Percentiles rank a stretch among this genome's conserved stretches.
phyloP scores from a whole-genome alignment of 2,329 filamentous ascomycete genomes.

The Stemphylium vesicarium region DNA sequence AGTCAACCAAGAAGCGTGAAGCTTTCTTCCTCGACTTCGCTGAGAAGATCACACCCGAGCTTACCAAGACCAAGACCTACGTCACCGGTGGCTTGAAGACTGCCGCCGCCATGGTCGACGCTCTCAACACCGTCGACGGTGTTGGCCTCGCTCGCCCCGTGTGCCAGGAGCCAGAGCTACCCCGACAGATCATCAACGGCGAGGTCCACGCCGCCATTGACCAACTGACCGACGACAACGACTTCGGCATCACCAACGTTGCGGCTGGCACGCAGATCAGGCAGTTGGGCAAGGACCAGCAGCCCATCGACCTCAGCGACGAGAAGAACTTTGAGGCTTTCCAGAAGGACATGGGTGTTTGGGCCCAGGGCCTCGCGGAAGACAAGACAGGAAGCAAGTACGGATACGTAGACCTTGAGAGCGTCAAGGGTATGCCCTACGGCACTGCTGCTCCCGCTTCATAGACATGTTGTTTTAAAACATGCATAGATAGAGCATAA shows the following conservation, averaged over 20 bases:
- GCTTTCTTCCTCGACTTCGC: conserved; percentile 68
- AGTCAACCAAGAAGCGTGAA: conserved; percentile 63
- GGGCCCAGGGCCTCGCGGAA: conserved; percentile 50
- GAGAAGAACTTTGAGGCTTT: conserved; percentile 58
- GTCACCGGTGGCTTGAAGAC: conserved; percentile 66
- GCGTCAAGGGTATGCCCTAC: conserved; percentile 48
- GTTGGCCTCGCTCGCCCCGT: conserved; percentile 64
- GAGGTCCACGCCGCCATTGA: conserved; percentile 55
- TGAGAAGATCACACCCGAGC: conserved; percentile 58
- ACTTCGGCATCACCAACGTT: conserved; percentile 59
- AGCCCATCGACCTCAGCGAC: conserved; percentile 60
- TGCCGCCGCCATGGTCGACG: conserved; percentile 63
- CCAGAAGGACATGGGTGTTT: conserved; percentile 56
- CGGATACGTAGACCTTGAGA: conserved; percentile 55
- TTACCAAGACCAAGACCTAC: conserved; percentile 64
- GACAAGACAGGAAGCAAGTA: conserved; percentile 51
- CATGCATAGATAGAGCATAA: too few species aligned
- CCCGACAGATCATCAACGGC: conserved; percentile 55
- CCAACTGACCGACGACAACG: conserved; percentile 55
- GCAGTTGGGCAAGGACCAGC: conserved; percentile 60
- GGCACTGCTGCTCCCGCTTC: conserved; percentile 21
- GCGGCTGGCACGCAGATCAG: conserved; percentile 59
- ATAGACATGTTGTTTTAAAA: not conserved
- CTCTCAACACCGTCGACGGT: conserved; percentile 64
- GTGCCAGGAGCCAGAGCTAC: conserved; percentile 58